phyloP scores from a whole-genome alignment of 2,329 filamentous ascomycete genomes.

The Ophiostoma populinum region DNA sequence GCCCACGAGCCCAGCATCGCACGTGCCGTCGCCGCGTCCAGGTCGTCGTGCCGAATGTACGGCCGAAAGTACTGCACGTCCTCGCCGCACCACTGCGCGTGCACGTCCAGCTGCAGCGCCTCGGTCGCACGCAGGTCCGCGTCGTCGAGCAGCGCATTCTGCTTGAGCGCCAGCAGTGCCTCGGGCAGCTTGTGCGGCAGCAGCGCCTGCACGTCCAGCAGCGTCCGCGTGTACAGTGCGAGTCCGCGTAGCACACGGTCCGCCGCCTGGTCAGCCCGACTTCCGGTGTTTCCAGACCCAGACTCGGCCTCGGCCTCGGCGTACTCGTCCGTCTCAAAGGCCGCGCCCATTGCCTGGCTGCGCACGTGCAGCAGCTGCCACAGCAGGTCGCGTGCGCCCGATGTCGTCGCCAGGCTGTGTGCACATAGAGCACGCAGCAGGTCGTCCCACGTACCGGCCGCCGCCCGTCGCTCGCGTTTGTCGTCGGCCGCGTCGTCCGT shows the following conservation, averaged over 20 bases:
- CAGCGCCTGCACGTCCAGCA: constrained; percentile 50
- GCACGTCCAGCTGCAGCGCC: constrained; percentile 59
- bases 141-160: constrained; percentile 55
- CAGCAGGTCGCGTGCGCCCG: constrained; percentile 62
- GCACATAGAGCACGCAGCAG: constrained; percentile 63
- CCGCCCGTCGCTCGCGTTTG: background rate
- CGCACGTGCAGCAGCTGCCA: constrained; percentile 62
- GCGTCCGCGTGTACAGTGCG: constrained; percentile 56
- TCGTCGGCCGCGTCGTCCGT: background rate
- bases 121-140: constrained; percentile 45
- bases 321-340: constrained; percentile 35
- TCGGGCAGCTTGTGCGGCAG: constrained; percentile 57
- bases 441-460: constrained; percentile 19
- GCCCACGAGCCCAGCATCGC: constrained; percentile 49
- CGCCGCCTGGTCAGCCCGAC: too few species aligned
- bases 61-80: constrained; percentile 76
- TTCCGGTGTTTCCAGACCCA: too few species aligned
- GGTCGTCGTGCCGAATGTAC: constrained; percentile 68
- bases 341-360: constrained; percentile 46
- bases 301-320: too few species aligned
- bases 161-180: constrained; percentile 50
- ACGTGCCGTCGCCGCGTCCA: constrained; percentile 41
- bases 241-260: constrained; percentile 46
- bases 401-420: constrained; percentile 66
- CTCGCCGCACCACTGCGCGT: constrained; percentile 63